Conservation (phyloP, 2,329 filamentous ascomycete species). For the Elsinoe arachidis region DNA sequence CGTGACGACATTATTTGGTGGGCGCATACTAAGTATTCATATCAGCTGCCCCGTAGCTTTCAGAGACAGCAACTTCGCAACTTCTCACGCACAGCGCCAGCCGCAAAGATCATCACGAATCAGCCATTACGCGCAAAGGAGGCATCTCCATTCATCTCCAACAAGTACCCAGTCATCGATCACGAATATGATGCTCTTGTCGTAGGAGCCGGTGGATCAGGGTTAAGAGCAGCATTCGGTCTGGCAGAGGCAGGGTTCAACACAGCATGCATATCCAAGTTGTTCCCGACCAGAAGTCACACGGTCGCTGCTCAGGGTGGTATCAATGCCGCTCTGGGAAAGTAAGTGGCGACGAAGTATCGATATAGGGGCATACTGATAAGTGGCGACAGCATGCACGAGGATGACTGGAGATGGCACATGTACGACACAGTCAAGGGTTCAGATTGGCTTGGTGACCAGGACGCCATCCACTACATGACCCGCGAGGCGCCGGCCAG, state of each 20-base stretch:
- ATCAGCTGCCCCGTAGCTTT: conserved; percentile 17
- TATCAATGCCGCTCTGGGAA: conserved; percentile 81
- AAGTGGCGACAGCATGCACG: conserved; percentile 59
- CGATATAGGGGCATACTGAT: conserved; percentile 7
- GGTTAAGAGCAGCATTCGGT: conserved; percentile 75
- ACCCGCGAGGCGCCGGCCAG: conserved; percentile 85
- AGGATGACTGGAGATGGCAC: conserved; percentile 98
- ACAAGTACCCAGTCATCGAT: conserved; percentile 94
- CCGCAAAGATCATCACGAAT: conserved; percentile 77
- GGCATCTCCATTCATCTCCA: conserved; percentile 75
- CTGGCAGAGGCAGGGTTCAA: conserved; percentile 84
- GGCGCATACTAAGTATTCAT: background rate
- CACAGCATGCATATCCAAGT: conserved; percentile 77
- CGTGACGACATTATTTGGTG: background rate
- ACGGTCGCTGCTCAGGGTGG: conserved; percentile 70
- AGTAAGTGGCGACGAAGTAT: conserved; percentile 36
- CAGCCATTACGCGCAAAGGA: conserved; percentile 85
- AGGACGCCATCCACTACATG: conserved; percentile 98
- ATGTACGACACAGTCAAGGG: conserved; percentile 99
- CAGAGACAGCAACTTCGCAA: conserved; percentile 49
- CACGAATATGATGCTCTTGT: conserved; percentile 99
- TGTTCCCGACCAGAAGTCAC: conserved; percentile 78
- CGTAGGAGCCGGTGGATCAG: conserved; percentile 73
- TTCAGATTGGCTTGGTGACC: conserved; percentile 93
- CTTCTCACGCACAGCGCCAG: conserved; percentile 80